Base-by-base conservation (phyloP, 2,329 filamentous ascomycete species). In the Penicillium fuscoglaucum region DNA sequence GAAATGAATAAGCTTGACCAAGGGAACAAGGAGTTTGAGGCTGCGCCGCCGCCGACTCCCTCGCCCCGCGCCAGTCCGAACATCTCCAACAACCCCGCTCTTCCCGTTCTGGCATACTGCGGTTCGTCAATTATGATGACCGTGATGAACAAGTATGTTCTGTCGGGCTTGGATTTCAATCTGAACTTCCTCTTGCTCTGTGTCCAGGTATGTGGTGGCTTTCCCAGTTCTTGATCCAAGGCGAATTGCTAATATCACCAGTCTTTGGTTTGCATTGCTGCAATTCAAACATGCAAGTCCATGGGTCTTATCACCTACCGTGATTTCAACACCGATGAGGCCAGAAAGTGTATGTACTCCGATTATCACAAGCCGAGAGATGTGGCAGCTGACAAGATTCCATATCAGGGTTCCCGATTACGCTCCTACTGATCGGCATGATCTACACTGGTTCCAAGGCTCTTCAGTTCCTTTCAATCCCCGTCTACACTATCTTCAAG, bases 401-500 rank as follows among this genome's bases (percentile, higher is more conserved):
- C 28, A 33, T 13, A 68, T 57, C 52, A 96, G 91, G 93, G 95
- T 96, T 98, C 72, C 95, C 95, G 49, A 91, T 99, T 70, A 96
- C 95, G 58, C 82, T 97, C 55, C 90, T 98, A 61, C 87, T 99
- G 64, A 95, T 98, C 72, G 93, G 92, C 74, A 99, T 98, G 95
- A 98, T 99, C 78, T 99, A 98, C 80, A 98, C 95, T 55, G 88
- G 91, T 71, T 95, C 91, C 71, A 97, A 97, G 81, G 92, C 95
- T 21, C 87, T 99, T 46, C 92, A 97, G 78, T 98, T 88, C 78
- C 89, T 99, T 61, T 97, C 93, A 33, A 96, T 99, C 56, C 95
- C 95, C 26, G 95, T 99, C 28, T 99, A 99, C 80, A 99, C 95
- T 56, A 99, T 99, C 75, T 99, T 99, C 85, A 99, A 99, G 85